A percentile compares a stretch with the other conserved stretches of the same genome.
These are phyloP conservation scores for Metschnikowia lachancei DNA, from an alignment of 805 yeast genomes.

Conservation along the genomic window DNA sequence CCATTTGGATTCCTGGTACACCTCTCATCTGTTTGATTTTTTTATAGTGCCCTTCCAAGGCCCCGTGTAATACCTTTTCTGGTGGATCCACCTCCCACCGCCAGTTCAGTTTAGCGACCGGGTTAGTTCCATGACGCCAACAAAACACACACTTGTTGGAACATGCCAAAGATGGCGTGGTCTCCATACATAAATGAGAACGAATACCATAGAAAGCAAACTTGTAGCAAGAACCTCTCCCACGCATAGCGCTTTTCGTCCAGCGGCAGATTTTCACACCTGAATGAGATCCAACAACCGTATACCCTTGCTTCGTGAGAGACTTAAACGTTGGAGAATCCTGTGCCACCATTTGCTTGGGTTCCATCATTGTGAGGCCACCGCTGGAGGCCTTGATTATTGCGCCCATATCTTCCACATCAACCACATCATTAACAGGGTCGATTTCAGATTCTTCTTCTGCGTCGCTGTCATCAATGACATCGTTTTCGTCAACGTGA, in stretches of 20 bases:
- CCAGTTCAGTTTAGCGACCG: constrained; percentile 90
- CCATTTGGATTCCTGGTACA: constrained; percentile 90
- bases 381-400: constrained; percentile 43
- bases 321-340: constrained; percentile 87
- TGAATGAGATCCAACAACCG: constrained; percentile 89
- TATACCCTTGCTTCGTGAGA: constrained; percentile 88
- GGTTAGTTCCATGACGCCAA: constrained; percentile 97
- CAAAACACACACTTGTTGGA: constrained; percentile 95
- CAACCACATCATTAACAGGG: constrained; percentile 48
- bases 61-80: constrained; percentile 78
- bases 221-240: constrained; percentile 92
- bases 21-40: constrained; percentile 94
- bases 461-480: constrained; percentile 54
- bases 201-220: constrained; percentile 88
- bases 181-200: constrained; percentile 92
- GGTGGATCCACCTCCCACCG: constrained; percentile 95
- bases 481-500: constrained; percentile 49
- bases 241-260: constrained; percentile 92
- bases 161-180: constrained; percentile 91
- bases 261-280: constrained; percentile 95
- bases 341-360: constrained; percentile 84
- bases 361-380: constrained; percentile 16
- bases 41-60: constrained; percentile 82
- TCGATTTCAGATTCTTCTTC: constrained; percentile 41
- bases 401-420: constrained; percentile 85